Percentiles rank a stretch among this genome's conserved stretches.
phyloP scores from a whole-genome alignment of 2,329 filamentous ascomycete species.

The Colletotrichum sp. region DNA sequence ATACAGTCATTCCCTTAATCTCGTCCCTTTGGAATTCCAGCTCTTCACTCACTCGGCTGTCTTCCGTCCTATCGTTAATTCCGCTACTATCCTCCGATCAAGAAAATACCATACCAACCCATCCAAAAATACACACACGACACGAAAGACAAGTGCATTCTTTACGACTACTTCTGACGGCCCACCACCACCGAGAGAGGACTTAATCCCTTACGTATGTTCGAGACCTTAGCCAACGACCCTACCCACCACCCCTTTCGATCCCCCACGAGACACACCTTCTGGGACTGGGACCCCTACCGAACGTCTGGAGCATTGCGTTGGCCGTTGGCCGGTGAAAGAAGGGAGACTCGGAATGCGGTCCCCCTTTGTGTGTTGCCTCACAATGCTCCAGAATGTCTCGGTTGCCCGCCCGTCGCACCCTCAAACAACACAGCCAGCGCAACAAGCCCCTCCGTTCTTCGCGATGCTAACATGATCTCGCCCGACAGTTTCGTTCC shows the following conservation, averaged over 20 bases:
- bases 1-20: slow-evolving; percentile 28
- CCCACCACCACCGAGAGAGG: slow-evolving; percentile 10
- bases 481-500: neutral
- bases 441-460: neutral
- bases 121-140: slow-evolving; percentile 18
- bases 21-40: slow-evolving; percentile 38
- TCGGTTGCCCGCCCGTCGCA: neutral
- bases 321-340: neutral
- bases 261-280: neutral
- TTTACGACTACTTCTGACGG: slow-evolving; percentile 13
- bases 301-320: neutral
- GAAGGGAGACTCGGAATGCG: slow-evolving; percentile 1
- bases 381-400: slow-evolving; percentile 15
- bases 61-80: slow-evolving; percentile 51
- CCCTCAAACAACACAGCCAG: neutral
- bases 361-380: neutral
- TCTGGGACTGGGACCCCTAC: neutral
- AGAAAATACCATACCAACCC: neutral
- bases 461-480: slow-evolving; percentile 5
- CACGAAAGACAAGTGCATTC: slow-evolving; percentile 18
- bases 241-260: neutral
- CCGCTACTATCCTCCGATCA: slow-evolving; percentile 23
- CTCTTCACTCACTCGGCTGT: slow-evolving; percentile 53
- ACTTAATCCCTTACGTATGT: slow-evolving; percentile 22
- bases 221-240: neutral